Percentiles rank a stretch among this genome's conserved stretches.
Conservation (phyloP, 106 monocot genomes). For the Agapanthus africanus region DNA sequence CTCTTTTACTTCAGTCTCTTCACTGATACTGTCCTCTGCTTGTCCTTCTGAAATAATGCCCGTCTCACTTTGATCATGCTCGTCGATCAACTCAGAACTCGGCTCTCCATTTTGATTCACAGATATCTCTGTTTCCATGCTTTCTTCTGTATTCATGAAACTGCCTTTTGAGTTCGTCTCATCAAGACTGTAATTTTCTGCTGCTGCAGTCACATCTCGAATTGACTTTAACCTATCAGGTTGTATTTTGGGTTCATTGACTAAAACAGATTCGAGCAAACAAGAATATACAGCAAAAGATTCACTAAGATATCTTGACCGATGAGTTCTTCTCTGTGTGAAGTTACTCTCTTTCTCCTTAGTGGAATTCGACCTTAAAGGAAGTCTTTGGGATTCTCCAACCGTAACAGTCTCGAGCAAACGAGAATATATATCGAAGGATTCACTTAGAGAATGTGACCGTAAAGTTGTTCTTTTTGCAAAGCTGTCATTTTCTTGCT, state of each 20-base stretch:
- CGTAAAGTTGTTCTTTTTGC: conserved; percentile 10
- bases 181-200: background rate
- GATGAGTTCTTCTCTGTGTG: conserved; percentile 10
- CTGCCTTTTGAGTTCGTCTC: background rate
- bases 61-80: background rate
- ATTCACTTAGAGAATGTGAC: conserved; percentile 39
- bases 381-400: conserved; percentile 13
- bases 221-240: conserved; percentile 13
- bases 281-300: conserved; percentile 39
- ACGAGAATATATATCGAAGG: conserved; percentile 36
- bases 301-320: conserved; percentile 36
- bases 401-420: conserved; percentile 32
- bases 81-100: background rate
- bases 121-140: background rate
- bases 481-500: background rate
- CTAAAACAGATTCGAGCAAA: conserved; percentile 35
- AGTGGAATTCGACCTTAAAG: conserved; percentile 11
- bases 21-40: background rate
- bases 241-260: conserved; percentile 12
- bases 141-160: conserved; percentile 1
- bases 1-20: conserved; percentile 2
- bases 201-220: background rate
- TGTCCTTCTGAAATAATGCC: background rate
- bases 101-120: background rate
- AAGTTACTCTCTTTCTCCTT: background rate